These are phyloP conservation scores for Xylariales sp. DNA, from an alignment of 2,329 filamentous ascomycete genomes.

Conservation along the genomic window DNA sequence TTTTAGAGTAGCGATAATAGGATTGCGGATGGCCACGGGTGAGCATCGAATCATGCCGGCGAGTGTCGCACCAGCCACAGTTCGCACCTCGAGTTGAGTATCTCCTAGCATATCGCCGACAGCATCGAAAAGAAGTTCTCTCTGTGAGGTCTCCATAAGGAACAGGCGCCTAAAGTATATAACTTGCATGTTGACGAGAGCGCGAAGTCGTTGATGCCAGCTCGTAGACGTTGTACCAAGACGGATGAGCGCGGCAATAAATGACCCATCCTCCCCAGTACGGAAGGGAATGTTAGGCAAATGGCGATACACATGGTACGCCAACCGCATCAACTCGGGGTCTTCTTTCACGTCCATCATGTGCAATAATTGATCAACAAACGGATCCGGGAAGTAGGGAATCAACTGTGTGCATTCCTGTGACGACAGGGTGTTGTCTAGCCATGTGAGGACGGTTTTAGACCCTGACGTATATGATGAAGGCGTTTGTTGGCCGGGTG, in stretches of 20 bases:
- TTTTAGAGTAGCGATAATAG: slow-evolving; percentile 80
- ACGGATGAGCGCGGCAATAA: slow-evolving; percentile 86
- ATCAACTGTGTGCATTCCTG: slow-evolving; percentile 93
- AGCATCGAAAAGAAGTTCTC: slow-evolving; percentile 85
- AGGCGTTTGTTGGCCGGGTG: slow-evolving; percentile 89
- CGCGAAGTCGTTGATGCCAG: slow-evolving; percentile 95
- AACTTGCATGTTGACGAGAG: slow-evolving; percentile 98
- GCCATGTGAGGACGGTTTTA: slow-evolving; percentile 95
- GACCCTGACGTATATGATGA: slow-evolving; percentile 95
- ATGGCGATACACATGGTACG: slow-evolving; percentile 97
- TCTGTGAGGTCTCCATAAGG: slow-evolving; percentile 78
- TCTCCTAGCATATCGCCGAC: slow-evolving; percentile 97
- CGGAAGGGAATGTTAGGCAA: slow-evolving; percentile 95
- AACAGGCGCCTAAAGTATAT: slow-evolving; percentile 98
- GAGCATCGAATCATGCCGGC: slow-evolving; percentile 99
- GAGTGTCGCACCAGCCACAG: slow-evolving; percentile 90
- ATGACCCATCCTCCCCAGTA: slow-evolving; percentile 82
- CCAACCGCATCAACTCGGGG: slow-evolving; percentile 90
- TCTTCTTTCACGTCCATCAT: slow-evolving; percentile 99
- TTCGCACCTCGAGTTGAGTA: slow-evolving; percentile 90
- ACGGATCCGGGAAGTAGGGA: slow-evolving; percentile 87
- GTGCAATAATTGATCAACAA: slow-evolving; percentile 93
- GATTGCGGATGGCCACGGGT: slow-evolving; percentile 79
- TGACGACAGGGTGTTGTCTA: slow-evolving; percentile 89
- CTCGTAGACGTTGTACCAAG: slow-evolving; percentile 86